These are phyloP conservation scores for Oryza meridionalis DNA, from an alignment of 176 grass and related monocot genomes.

Conservation along the genomic window DNA sequence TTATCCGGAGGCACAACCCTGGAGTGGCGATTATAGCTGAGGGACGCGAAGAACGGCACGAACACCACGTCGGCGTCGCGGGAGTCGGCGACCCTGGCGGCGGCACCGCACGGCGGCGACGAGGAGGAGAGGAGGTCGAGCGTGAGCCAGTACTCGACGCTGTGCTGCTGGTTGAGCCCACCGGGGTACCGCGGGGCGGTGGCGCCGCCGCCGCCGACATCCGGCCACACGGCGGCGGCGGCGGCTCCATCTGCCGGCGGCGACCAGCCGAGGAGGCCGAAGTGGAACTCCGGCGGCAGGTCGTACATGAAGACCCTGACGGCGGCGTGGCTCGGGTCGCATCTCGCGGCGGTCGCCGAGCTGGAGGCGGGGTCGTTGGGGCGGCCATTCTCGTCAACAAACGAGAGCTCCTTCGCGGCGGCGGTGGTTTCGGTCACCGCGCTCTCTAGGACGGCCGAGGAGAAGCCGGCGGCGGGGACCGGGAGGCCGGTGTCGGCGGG, in stretches of 20 bases:
- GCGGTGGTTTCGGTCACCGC: not conserved
- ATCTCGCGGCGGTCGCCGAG: conserved; percentile 23
- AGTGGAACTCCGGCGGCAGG: conserved; percentile 85
- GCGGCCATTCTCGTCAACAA: conserved; percentile 46
- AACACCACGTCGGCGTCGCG: conserved; percentile 75
- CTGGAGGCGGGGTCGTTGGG: conserved; percentile 44
- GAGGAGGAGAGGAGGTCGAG: conserved; percentile 74
- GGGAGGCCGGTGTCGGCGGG: conserved; percentile 54
- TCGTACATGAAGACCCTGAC: conserved; percentile 92
- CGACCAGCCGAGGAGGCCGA: conserved; percentile 77
- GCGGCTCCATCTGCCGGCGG: conserved; percentile 34
- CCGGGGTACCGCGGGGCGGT: conserved; percentile 70
- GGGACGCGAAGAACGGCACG: conserved; percentile 88
- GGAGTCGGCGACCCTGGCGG: conserved; percentile 62
- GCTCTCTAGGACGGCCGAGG: not conserved
- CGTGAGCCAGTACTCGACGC: conserved; percentile 94
- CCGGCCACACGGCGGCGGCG: conserved; percentile 66
- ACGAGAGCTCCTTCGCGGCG: conserved; percentile 31
- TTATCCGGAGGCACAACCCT: conserved; percentile 57
- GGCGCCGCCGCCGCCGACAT: conserved; percentile 34
- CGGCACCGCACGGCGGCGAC: conserved; percentile 37
- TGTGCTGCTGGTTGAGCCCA: conserved; percentile 92
- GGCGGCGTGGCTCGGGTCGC: conserved; percentile 46
- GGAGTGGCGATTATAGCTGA: conserved; percentile 92
- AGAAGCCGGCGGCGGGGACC: conserved; percentile 6